Evolutionary conservation across 805 yeast genomes (phyloP), one percentile per base, ranked within the genome.

Genomic region (Hanseniaspora vineae): DNA sequence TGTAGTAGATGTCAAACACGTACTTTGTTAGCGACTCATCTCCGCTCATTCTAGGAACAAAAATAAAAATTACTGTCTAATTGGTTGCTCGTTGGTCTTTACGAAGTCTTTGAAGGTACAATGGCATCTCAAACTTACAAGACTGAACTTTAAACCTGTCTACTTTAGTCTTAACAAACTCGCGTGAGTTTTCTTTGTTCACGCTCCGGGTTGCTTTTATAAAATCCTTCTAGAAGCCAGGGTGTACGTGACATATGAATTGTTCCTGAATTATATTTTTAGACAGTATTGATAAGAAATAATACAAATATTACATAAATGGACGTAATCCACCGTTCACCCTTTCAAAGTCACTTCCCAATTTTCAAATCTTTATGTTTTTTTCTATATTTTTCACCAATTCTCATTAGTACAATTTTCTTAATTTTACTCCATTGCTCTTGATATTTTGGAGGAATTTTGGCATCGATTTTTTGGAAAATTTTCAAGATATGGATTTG

Each of bases 371-470:
- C 31, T 23, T 48, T 33, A 2, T 53, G 52, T 42, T 45, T 51
- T 44, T 52, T 54, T 42, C 51, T 48, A 54, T 64, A 51, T 52
- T 66, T 59, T 54, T 66, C 61, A 49, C 61, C 55, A 64, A 74
- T 59, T 58, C 68, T 72, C 35, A 60, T 54, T 48, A 66, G 66
- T 17, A 76, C 51, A 51, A 72, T 73, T 15, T 63, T 61, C 55
- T 69, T 71, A 17, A 66, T 44, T 19, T 56, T 53, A 6, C 54
- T 47, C 77, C 78, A 73, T 44, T 62, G 58, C 11, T 60, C 56
- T 45, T 58, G 63, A 49, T 60, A 62, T 50, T 64, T 62, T 10
- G 60, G 52, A 49, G 70, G 66, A 10, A 67, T 49, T 42, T 60
- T 56, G 17, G 13, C 19, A 52, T 67, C 70, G 31, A 64, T 45